Conservation (phyloP, 371 early-diverging fungal genomes). For the Syncephalastrum racemosum region DNA sequence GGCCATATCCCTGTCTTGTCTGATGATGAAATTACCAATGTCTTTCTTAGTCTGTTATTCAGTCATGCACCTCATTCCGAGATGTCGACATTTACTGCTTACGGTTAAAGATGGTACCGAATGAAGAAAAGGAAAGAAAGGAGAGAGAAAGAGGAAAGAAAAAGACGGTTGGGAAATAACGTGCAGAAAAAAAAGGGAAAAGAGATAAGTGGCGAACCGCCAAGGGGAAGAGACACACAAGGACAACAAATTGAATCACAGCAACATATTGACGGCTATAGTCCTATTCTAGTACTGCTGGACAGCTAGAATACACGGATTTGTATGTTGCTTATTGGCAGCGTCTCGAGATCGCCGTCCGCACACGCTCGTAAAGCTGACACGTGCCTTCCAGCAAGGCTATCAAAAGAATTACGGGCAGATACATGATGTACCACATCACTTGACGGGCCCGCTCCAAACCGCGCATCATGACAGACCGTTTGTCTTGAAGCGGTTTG, state of each 20-base stretch:
- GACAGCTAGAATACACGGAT: too few relatives aligned
- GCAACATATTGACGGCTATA: too few relatives aligned
- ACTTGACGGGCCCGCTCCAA: slow-evolving; percentile 35
- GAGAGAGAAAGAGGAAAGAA: not conserved
- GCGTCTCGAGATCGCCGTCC: too few relatives aligned
- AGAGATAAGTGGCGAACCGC: slow-evolving; percentile 2
- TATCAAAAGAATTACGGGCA: slow-evolving; percentile 30
- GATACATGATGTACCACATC: slow-evolving; percentile 37
- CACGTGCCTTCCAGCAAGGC: slow-evolving; percentile 17
- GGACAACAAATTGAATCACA: too few relatives aligned
- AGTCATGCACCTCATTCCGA: too few relatives aligned
- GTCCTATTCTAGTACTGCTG: too few relatives aligned
- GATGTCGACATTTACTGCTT: too few relatives aligned
- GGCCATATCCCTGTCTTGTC: slow-evolving; percentile 22
- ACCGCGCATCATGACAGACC: slow-evolving; percentile 8
- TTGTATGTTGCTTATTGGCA: too few relatives aligned
- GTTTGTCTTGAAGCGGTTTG: too few relatives aligned
- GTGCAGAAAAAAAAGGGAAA: slow-evolving; percentile 5
- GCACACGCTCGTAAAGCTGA: not conserved
- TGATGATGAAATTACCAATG: not conserved
- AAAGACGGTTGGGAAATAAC: not conserved
- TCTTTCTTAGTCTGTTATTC: not conserved
- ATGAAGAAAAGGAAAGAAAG: slow-evolving; percentile 5
- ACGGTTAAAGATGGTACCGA: too few relatives aligned
- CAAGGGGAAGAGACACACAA: too few relatives aligned